Evolutionary conservation across 768 basidiomycete species (phyloP).

Genomic region (Lactarius pseudohatsudake): DNA sequence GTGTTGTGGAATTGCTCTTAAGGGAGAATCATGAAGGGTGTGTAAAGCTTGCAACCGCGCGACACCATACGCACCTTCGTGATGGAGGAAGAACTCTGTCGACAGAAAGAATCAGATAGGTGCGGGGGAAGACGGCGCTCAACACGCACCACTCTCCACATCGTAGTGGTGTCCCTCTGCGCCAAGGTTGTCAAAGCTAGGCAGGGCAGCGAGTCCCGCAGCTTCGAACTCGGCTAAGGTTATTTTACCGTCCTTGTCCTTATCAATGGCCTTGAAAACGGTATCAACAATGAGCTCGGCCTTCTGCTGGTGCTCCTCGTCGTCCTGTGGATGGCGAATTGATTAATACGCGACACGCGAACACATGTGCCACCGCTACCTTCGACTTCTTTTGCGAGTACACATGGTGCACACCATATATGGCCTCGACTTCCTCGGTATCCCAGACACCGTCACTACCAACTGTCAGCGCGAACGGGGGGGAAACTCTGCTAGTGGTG

Average conservation of each 20-base stretch:
- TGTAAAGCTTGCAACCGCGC: neutral
- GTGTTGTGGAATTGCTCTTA: slow-evolving; percentile 91
- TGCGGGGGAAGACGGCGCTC: neutral
- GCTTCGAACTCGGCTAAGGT: slow-evolving; percentile 68
- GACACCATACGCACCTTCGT: slow-evolving; percentile 68
- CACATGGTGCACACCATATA: slow-evolving; percentile 94
- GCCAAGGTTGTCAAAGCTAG: slow-evolving; percentile 80
- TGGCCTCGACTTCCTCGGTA: slow-evolving; percentile 85
- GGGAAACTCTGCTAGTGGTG: slow-evolving; percentile 3
- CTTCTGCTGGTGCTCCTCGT: slow-evolving; percentile 77
- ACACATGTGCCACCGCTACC: slow-evolving; percentile 37
- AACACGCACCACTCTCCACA: slow-evolving; percentile 76
- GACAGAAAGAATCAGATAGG: slow-evolving; percentile 13
- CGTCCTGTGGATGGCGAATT: slow-evolving; percentile 47
- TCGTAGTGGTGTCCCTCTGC: slow-evolving; percentile 95
- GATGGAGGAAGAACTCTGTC: slow-evolving; percentile 91
- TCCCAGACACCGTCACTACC: slow-evolving; percentile 79
- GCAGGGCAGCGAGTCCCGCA: slow-evolving; percentile 72
- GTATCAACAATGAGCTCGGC: slow-evolving; percentile 73
- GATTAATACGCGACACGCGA: neutral
- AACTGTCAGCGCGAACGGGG: slow-evolving; percentile 15
- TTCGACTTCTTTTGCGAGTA: slow-evolving; percentile 81
- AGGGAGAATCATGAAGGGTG: slow-evolving; percentile 5
- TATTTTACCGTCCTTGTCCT: slow-evolving; percentile 68
- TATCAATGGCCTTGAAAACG: slow-evolving; percentile 71